phyloP scores from a whole-genome alignment of 2,329 filamentous ascomycete species.

The Dendrostoma leiphaemia region DNA sequence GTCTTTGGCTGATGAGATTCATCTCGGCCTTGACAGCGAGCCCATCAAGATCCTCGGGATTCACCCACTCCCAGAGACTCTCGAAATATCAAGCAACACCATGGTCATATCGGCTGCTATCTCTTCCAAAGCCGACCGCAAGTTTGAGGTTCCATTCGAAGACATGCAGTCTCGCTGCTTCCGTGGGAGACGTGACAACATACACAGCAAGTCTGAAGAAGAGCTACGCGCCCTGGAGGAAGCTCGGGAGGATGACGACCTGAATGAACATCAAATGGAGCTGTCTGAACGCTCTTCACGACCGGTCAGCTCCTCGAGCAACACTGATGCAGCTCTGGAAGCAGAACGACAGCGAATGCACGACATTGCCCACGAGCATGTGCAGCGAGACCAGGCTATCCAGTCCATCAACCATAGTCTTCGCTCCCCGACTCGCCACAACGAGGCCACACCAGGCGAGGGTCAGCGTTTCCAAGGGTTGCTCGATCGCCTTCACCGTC shows the following conservation, averaged over 20 bases:
- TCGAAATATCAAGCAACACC: constrained; percentile 5
- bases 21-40: constrained; percentile 4
- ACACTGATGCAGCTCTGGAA: not conserved
- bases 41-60: constrained; percentile 10
- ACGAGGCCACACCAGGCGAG: constrained; percentile 3
- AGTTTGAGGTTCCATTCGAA: not conserved
- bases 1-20: not conserved
- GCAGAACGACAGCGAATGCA: not conserved
- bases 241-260: not conserved
- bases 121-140: not conserved
- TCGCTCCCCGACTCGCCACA: not conserved
- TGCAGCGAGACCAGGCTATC: constrained; percentile 8
- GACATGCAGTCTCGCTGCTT: not conserved
- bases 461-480: constrained; percentile 9
- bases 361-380: not conserved
- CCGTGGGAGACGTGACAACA: not conserved
- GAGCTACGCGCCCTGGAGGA: not conserved
- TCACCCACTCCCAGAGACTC: constrained; percentile 3
- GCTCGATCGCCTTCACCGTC: constrained; percentile 10
- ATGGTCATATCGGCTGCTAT: constrained; percentile 15
- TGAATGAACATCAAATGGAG: not conserved
- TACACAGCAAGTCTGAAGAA: not conserved
- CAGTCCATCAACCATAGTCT: constrained; percentile 1
- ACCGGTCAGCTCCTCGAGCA: not conserved
- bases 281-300: not conserved